Conservation (phyloP, 2,329 filamentous ascomycete genomes). For the Phaeosphaeriaceae sp. region DNA sequence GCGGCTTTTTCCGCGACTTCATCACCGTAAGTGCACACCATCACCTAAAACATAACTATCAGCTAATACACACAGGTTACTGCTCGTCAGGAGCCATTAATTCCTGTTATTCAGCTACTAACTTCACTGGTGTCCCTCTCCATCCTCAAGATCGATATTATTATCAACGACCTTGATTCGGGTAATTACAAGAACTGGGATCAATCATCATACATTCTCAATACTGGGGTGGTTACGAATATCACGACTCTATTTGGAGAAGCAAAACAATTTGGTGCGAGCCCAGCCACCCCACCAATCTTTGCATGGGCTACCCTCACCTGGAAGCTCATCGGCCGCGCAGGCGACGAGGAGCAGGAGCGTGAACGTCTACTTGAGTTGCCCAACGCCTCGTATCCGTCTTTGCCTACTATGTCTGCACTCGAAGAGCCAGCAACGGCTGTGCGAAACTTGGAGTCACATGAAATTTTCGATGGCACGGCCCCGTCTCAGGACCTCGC, state of each 20-base stretch:
- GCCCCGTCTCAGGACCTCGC: constrained; percentile 35
- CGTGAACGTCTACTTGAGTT: constrained; percentile 36
- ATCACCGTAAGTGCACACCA: constrained; percentile 54
- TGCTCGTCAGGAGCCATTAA: constrained; percentile 52
- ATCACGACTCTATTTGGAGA: constrained; percentile 74
- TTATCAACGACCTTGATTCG: constrained; percentile 56
- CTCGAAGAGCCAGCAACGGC: constrained; percentile 38
- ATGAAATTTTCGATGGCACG: constrained; percentile 35
- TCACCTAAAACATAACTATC: too few relatives aligned
- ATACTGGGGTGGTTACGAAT: constrained; percentile 71
- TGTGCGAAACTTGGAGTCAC: constrained; percentile 28
- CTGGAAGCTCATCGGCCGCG: constrained; percentile 32
- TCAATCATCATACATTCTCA: constrained; percentile 68
- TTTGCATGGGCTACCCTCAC: constrained; percentile 80
- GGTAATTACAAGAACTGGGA: constrained; percentile 35
- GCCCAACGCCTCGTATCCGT: constrained; percentile 15
- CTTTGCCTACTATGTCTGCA: constrained; percentile 20
- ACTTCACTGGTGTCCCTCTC: constrained; percentile 73
- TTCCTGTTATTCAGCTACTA: constrained; percentile 71
- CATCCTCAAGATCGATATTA: constrained; percentile 71
- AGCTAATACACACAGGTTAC: constrained; percentile 10
- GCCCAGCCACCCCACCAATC: constrained; percentile 72
- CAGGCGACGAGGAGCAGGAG: constrained; percentile 32
- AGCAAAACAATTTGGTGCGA: constrained; percentile 60
- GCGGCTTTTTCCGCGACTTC: constrained; percentile 70